Base-by-base conservation (phyloP, 345 rosid genomes). In the Gossypium sturtianum region DNA sequence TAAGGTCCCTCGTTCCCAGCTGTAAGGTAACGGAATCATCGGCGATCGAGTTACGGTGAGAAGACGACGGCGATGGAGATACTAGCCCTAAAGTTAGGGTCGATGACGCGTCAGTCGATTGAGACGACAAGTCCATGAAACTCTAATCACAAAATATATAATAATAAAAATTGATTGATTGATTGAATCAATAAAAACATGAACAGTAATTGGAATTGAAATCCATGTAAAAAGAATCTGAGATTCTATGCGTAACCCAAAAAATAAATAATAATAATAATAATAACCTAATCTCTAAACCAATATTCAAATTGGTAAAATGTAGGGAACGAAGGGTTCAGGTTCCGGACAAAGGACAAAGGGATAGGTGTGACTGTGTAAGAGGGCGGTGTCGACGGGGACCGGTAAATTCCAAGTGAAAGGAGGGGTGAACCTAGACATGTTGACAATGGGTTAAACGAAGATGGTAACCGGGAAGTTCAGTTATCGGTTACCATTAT, bases 1-100 rank as follows among this genome's bases (percentile, higher is more conserved):
- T 25, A 11, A 47, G 10, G 25, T 73, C 76, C 45, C 48, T 74
- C 49, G 60, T 15, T 43, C 63, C 69, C 23, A 74, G 16, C 49
- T 62, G 76, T n/a, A 63, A 19, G 45, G 61, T 17, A 29, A 74
- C 53, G 38, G 76, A 63, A 47, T 63, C 76, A 63, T 74, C 76
- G 48, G 70, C 70, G 23, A 74, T 74, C 20, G 47, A 67, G 45
- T 17, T 60, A 16, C 68, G 68, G 45, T 45, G 43, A 45, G 75
- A 73, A 1, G 70, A n/a, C 45, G 60, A n/a, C 45, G 60, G 60
- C 70, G 70, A 48, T 12, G 70, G 47, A 27, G 76, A 34, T 4
- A 29, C 48, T 2, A 61, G 19, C 13, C 76, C 70, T 22, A 62
- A 29, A 49, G 61, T 62, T 38, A 74, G 76, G 7, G 27, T 61